A percentile compares a stretch with the other conserved stretches of the same genome.
These are phyloP conservation scores for Russula emetica DNA, from an alignment of 768 basidiomycete genomes.

Conservation along the genomic window DNA sequence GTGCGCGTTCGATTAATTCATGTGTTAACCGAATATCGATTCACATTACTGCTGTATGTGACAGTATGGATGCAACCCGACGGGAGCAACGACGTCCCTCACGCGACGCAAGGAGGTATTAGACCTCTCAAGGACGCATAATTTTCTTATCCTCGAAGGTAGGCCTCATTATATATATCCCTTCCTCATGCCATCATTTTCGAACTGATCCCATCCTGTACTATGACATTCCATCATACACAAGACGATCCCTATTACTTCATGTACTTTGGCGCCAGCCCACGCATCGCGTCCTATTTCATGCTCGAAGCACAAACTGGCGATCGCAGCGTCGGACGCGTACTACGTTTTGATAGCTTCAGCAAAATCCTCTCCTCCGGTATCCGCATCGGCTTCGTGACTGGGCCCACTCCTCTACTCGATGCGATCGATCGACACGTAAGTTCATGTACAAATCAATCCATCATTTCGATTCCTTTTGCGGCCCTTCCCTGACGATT, in stretches of 20 bases:
- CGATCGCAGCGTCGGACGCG: constrained; percentile 58
- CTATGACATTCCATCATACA: not conserved
- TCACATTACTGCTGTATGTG: not conserved
- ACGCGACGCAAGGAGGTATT: constrained; percentile 71
- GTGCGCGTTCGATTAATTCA: constrained; percentile 35
- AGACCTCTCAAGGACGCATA: constrained; percentile 61
- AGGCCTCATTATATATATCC: constrained; percentile 20
- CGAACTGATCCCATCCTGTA: not conserved
- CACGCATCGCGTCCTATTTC: constrained; percentile 76
- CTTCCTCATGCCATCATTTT: not conserved
- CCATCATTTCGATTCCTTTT: not conserved
- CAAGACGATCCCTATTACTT: constrained; percentile 79
- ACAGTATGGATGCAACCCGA: constrained; percentile 84
- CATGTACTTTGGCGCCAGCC: constrained; percentile 64
- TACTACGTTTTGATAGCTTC: constrained; percentile 85
- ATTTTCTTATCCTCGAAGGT: constrained; percentile 86
- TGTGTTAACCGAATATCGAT: not conserved
- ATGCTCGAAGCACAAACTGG: constrained; percentile 62
- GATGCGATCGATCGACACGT: constrained; percentile 69
- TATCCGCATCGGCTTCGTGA: constrained; percentile 75
- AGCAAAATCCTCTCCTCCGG: constrained; percentile 79
- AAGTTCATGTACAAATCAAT: constrained; percentile 32
- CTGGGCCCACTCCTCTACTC: constrained; percentile 65
- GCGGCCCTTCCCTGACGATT: not conserved
- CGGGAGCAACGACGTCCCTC: constrained; percentile 69